Evolutionary conservation across 192 early-diverging fungal genomes (phyloP), one percentile per base, ranked within the genome.

Genomic region (Umbelopsis isabellina): DNA sequence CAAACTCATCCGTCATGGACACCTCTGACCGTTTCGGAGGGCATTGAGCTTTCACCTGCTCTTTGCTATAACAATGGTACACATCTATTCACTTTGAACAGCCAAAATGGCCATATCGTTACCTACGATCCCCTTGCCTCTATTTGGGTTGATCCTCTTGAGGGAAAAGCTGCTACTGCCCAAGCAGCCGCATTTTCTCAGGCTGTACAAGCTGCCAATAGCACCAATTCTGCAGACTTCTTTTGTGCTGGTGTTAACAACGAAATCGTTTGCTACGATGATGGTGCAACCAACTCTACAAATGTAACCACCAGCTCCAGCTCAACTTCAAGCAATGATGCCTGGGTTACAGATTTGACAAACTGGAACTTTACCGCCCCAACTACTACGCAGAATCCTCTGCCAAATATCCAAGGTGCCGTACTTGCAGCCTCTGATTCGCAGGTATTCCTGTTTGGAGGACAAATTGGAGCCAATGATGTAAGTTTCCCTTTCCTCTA

Each of bases 181-280:
- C 55, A 61, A 61, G 55, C 55, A 35, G 12, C 55, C 2, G 55
- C 55, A 5, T 61, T 61, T 61, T 61, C 55, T 16, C 55, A 61
- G 33, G 33, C 55, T 12, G 25, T 61, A 35, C 55, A 61, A 7
- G 11, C 55, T 22, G 27, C 30, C 15, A 61, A 61, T 35, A 27
- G 27, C 55, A 61, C 33, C 16, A 33, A 1, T 61, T 30, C 27
- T 30, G 15, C 55, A 25, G 55, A 61, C 13, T 61, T 61, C 25
- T 30, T 35, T 18, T 61, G 55, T 8, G 55, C 25, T 35, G 55
- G 55, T 25, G 55, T 61, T 7, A 61, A 61, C 16, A 61, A 61
- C 37, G 15, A 35, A 61, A 61, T 61, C 55, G 55, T 61, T 61
- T 61, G 55, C 18, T 61, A 61, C 30, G 55, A 61, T 61, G 55